Base-by-base conservation (phyloP, 257 asterid genomes). In the Solanum rostratum region DNA sequence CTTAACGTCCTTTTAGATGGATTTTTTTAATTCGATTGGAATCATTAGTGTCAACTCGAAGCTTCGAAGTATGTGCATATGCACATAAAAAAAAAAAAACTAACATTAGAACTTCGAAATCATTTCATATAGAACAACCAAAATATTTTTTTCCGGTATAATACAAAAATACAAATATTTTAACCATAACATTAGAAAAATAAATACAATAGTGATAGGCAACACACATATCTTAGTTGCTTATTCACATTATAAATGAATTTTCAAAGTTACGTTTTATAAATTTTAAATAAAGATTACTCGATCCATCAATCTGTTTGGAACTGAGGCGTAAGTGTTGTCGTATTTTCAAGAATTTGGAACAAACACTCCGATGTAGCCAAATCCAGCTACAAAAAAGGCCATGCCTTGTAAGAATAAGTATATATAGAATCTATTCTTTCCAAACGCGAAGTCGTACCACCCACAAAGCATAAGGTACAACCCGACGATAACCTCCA, bases 301-400 rank as follows among this genome's bases (percentile, higher is more conserved):
- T n/a, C 6, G 60, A 46, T 46, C 0, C 2, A 1, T 0, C 13
- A 18, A 68, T 27, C 0, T 68, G 7, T 33, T 18, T 68, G 27
- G 0, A 68, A 33, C 49, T 37, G 50, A 33, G 8, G 0, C 50
- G 15, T 18, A 68, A 4, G 0, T 66, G 24, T 66, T 16, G 15
- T 20, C 16, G 24, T 68, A 73, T 0, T 46, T 22, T 74, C 68
- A 84, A 54, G 86, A 87, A 78, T 60, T 27, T 18, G 86, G 81
- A 71, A 88, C 85, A 59, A 88, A 55, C 5, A 85, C 86, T 46
- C 91, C 91, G 14, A 89, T 52, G 37, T 84, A 89, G 7, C 90
- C 90, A 46, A 87, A 82, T 71, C 88, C 91, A 29, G 88, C 90
- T 4, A 59, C 60, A 83, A 84, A 73, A 80, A 89, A 89, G 16